Conservation (phyloP, 208 protist genomes). For the Trypanosoma avium region DNA sequence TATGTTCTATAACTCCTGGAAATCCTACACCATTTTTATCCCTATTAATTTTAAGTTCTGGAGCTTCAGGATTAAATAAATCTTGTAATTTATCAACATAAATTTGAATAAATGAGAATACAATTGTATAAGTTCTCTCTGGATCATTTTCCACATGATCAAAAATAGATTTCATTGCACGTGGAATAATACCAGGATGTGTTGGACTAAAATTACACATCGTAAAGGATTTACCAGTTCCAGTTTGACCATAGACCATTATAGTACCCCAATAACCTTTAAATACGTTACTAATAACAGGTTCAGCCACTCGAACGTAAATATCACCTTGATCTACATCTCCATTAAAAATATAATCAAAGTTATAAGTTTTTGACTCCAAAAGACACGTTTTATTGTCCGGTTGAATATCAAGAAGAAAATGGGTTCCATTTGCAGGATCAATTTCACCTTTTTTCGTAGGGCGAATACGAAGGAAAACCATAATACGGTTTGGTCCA, state of each 20-base stretch:
- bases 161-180: constrained; percentile 73
- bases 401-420: constrained; percentile 31
- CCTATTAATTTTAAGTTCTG: constrained; percentile 73
- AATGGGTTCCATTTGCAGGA: constrained; percentile 17
- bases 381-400: constrained; percentile 34
- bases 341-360: constrained; percentile 75
- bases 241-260: constrained; percentile 92
- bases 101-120: constrained; percentile 84
- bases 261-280: constrained; percentile 84
- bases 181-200: constrained; percentile 83
- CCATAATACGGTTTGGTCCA: constrained; percentile 38
- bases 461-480: constrained; percentile 35
- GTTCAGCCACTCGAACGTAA: constrained; percentile 64
- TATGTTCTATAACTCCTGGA: constrained; percentile 59
- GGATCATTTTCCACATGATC: constrained; percentile 35
- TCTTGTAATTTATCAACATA: constrained; percentile 83
- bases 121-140: constrained; percentile 45
- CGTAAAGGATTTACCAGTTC: constrained; percentile 90
- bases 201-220: constrained; percentile 83
- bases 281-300: constrained; percentile 83
- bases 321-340: constrained; percentile 72
- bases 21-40: constrained; percentile 70
- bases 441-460: constrained; percentile 32
- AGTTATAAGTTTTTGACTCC: constrained; percentile 55
- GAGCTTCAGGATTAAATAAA: constrained; percentile 67